These are phyloP conservation scores for Pythium periplocum DNA, from an alignment of 352 stramenopile genomes.

Conservation along the genomic window DNA sequence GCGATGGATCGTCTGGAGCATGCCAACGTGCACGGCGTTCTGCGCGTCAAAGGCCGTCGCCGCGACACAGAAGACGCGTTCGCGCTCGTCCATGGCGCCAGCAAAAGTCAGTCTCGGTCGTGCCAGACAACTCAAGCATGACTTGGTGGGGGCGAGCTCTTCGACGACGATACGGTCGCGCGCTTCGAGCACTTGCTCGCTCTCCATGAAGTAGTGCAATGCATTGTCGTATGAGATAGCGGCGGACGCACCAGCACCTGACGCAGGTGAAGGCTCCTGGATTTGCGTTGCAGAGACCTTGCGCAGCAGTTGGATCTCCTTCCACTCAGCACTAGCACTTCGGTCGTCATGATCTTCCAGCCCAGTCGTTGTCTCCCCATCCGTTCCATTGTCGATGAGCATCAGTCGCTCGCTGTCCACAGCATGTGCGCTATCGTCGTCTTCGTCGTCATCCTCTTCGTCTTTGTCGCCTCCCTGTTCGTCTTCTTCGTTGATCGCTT, in stretches of 20 bases:
- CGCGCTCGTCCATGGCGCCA: constrained; percentile 49
- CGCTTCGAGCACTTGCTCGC: constrained; percentile 11
- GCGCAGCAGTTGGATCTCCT: constrained; percentile 42
- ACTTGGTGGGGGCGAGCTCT: constrained; percentile 25
- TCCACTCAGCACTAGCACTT: constrained; percentile 32
- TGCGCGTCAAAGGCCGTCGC: constrained; percentile 40
- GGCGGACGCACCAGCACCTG: constrained; percentile 26
- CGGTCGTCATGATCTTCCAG: constrained; percentile 14
- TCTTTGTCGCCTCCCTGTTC: constrained; percentile 23
- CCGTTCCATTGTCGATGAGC: constrained; percentile 4
- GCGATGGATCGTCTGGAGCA: constrained; percentile 66
- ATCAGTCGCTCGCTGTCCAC: constrained; percentile 11
- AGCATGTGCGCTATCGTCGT: not conserved
- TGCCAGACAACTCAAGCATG: constrained; percentile 60
- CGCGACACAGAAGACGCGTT: constrained; percentile 74
- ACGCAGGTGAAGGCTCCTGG: not conserved
- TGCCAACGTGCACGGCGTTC: constrained; percentile 38
- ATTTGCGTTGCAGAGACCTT: constrained; percentile 2
- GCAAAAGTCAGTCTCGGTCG: constrained; percentile 47
- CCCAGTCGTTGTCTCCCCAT: not conserved
- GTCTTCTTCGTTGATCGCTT: constrained; percentile 36
- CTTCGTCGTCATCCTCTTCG: constrained; percentile 9
- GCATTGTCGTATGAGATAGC: constrained; percentile 17
- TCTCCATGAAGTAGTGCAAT: constrained; percentile 14
- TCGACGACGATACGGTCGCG: constrained; percentile 52